phyloP scores from a whole-genome alignment of 176 grass and related monocot species.

The Aegilops longissima region DNA sequence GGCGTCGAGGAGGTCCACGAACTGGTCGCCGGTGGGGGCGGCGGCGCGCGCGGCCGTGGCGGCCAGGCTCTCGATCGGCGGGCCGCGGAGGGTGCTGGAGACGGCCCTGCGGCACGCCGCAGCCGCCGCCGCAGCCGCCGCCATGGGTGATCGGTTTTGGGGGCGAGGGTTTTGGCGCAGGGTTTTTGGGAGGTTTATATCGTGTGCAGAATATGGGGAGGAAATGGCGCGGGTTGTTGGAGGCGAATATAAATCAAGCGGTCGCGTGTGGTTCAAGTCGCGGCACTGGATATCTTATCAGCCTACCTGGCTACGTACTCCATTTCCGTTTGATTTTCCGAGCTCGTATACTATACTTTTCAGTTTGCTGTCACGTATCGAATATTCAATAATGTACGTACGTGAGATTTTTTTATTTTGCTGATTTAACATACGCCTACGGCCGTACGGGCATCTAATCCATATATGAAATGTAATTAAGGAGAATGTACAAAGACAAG shows the following conservation, averaged over 20 bases:
- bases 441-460: no score
- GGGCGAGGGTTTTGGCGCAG: not conserved
- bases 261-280: not conserved
- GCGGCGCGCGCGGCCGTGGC: no score
- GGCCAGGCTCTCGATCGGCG: not conserved
- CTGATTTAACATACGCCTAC: no score
- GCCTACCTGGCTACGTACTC: no score
- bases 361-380: no score
- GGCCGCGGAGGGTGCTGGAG: conserved; percentile 33
- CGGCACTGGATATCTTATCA: not conserved
- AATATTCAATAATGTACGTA: no score
- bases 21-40: not conserved
- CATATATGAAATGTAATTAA: no score
- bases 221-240: not conserved
- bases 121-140: not conserved
- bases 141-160: not conserved
- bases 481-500: no score
- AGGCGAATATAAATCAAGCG: not conserved
- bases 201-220: not conserved
- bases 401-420: no score
- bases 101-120: not conserved
- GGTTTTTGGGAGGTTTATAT: not conserved
- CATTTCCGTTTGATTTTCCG: no score
- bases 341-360: no score
- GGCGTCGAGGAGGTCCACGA: conserved; percentile 9